A percentile compares a stretch with the other conserved stretches of the same genome.
These are phyloP conservation scores for Orbilia quercus DNA, from an alignment of 2,329 filamentous ascomycete species.

Conservation along the genomic window DNA sequence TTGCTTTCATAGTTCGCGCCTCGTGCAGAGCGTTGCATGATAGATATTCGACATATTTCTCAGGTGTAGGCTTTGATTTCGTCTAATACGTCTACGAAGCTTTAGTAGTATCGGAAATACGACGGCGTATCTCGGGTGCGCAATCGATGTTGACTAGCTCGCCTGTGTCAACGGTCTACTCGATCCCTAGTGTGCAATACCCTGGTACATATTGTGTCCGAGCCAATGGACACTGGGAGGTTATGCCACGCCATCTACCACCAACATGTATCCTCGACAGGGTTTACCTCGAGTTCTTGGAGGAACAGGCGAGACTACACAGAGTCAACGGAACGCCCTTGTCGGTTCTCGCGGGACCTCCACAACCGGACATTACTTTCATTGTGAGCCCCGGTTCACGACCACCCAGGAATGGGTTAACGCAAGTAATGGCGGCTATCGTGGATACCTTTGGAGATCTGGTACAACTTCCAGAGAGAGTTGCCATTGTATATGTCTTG, in stretches of 20 bases:
- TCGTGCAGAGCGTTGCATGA: too few relatives aligned
- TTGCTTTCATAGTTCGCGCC: too few relatives aligned
- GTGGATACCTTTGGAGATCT: slow-evolving; percentile 85
- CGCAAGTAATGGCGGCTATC: slow-evolving; percentile 86
- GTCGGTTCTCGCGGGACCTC: slow-evolving; percentile 77
- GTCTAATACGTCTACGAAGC: slow-evolving; percentile 23
- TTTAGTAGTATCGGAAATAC: slow-evolving; percentile 43
- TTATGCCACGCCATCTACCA: slow-evolving; percentile 59
- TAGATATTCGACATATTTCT: not conserved
- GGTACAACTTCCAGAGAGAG: slow-evolving; percentile 79
- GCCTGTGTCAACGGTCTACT: slow-evolving; percentile 52
- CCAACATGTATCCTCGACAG: slow-evolving; percentile 81
- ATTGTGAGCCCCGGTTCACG: slow-evolving; percentile 77
- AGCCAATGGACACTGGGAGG: slow-evolving; percentile 54
- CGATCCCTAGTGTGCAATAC: slow-evolving; percentile 54
- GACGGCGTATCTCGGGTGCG: slow-evolving; percentile 48
- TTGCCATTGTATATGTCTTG: slow-evolving; percentile 85
- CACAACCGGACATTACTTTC: slow-evolving; percentile 82
- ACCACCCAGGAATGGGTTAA: slow-evolving; percentile 77
- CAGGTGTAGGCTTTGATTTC: not conserved
- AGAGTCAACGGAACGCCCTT: slow-evolving; percentile 73
- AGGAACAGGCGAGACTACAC: slow-evolving; percentile 73
- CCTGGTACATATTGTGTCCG: slow-evolving; percentile 49
- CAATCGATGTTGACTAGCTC: slow-evolving; percentile 47
- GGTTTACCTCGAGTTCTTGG: slow-evolving; percentile 82